Evolutionary conservation across 495 filamentous ascomycete species (phyloP).

Genomic region (Hyaloscypha finlandica): DNA sequence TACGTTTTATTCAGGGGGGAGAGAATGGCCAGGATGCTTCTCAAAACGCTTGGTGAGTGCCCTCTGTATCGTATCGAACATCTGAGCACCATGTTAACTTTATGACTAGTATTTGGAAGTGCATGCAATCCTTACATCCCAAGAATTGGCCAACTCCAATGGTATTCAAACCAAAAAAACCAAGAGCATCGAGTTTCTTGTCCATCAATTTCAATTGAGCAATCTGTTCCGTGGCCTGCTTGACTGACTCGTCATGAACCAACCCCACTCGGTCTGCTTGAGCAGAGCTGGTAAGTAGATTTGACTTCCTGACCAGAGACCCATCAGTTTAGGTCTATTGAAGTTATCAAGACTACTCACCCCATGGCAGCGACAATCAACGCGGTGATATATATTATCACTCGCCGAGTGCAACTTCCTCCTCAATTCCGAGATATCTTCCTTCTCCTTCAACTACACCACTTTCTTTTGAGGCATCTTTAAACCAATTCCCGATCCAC

Average conservation of each 20-base stretch:
- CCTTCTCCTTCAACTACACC: conserved; percentile 17
- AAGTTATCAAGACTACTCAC: not conserved
- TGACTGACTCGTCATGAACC: not conserved
- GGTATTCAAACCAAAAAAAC: conserved; percentile 9
- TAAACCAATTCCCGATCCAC: conserved; percentile 16
- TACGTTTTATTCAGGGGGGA: too few relatives aligned
- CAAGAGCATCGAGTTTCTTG: conserved; percentile 17
- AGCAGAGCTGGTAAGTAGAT: not conserved
- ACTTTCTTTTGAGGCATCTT: conserved; percentile 13
- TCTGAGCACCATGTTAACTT: not conserved
- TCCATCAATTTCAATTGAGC: conserved; percentile 10
- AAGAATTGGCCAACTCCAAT: conserved; percentile 14
- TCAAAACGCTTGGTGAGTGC: conserved; percentile 3
- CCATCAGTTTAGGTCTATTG: not conserved
- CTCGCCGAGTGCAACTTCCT: conserved; percentile 10
- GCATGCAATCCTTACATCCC: conserved; percentile 7
- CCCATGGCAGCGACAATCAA: conserved; percentile 6
- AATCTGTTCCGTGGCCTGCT: not conserved
- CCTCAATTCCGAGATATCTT: conserved; percentile 20
- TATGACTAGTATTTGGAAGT: not conserved
- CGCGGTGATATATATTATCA: conserved; percentile 12
- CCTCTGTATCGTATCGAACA: conserved; percentile 7
- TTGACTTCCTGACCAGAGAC: conserved; percentile 14
- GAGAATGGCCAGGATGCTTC: not conserved
- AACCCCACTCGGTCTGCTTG: not conserved